These are phyloP conservation scores for Coemansia sp. DNA, from an alignment of 192 early-diverging fungal genomes.

Conservation along the genomic window DNA sequence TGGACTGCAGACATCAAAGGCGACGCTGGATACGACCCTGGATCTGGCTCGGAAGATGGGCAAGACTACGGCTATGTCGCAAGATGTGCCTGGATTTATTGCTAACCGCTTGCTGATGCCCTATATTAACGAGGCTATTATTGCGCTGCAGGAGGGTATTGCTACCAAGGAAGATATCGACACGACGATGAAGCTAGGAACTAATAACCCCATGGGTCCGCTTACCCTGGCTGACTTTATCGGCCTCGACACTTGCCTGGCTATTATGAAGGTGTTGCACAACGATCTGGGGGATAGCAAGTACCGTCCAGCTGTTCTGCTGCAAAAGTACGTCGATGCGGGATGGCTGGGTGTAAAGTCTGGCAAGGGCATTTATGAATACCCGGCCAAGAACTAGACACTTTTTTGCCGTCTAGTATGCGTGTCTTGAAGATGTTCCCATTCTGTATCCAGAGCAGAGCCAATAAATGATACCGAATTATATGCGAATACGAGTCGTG, in stretches of 20 bases:
- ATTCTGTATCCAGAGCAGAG: neutral
- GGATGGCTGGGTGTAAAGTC: constrained; percentile 95
- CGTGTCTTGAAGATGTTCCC: neutral
- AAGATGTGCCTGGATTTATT: constrained; percentile 96
- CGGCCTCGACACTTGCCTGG: constrained; percentile 96
- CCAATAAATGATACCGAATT: neutral
- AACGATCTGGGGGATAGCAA: constrained; percentile 91
- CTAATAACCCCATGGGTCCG: constrained; percentile 98
- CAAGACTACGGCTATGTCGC: constrained; percentile 87
- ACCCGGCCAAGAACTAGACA: constrained; percentile 42
- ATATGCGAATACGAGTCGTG: neutral
- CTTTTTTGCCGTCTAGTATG: neutral
- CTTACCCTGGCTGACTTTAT: constrained; percentile 97
- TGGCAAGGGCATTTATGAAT: constrained; percentile 90
- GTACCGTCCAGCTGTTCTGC: constrained; percentile 90
- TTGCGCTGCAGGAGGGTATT: constrained; percentile 85
- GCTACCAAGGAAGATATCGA: constrained; percentile 95
- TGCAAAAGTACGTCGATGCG: constrained; percentile 95
- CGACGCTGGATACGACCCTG: constrained; percentile 75
- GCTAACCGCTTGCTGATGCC: constrained; percentile 98
- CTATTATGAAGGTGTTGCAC: constrained; percentile 96
- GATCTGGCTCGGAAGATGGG: constrained; percentile 84
- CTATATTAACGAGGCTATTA: constrained; percentile 97
- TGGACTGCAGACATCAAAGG: constrained; percentile 79
- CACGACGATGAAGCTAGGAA: constrained; percentile 97